Conservation (phyloP, 352 stramenopile species). For the Pythium plurisporium region DNA sequence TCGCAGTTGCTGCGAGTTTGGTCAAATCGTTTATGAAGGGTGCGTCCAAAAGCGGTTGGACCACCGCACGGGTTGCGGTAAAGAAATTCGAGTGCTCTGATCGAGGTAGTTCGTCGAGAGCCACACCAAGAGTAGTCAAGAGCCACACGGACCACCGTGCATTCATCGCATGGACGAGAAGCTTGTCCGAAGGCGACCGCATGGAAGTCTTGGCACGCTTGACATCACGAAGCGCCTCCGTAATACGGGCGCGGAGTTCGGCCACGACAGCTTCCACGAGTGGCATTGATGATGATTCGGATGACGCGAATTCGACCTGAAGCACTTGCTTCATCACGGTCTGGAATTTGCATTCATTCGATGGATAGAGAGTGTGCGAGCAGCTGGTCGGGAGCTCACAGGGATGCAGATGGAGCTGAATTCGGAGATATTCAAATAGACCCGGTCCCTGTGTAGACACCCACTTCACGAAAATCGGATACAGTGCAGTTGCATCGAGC, state of each 20-base stretch:
- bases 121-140: neutral
- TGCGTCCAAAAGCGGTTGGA: neutral
- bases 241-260: neutral
- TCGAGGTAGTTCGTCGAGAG: neutral
- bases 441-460: neutral
- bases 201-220: neutral
- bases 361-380: neutral
- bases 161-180: neutral
- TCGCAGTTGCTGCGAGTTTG: neutral
- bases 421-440: constrained; percentile 5
- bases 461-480: constrained; percentile 11
- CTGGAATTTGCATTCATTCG: neutral
- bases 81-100: too few relatives aligned
- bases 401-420: constrained; percentile 4
- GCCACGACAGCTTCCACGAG: neutral
- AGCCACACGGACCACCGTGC: constrained; percentile 18
- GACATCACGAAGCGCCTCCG: neutral
- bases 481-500: neutral
- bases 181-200: neutral
- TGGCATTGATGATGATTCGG: neutral
- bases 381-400: neutral
- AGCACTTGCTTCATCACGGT: neutral
- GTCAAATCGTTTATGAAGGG: neutral
- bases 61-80: neutral
- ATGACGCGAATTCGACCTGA: neutral